Evolutionary conservation across 2,329 filamentous ascomycete species (phyloP).

Genomic region (Aspergillus tanneri): DNA sequence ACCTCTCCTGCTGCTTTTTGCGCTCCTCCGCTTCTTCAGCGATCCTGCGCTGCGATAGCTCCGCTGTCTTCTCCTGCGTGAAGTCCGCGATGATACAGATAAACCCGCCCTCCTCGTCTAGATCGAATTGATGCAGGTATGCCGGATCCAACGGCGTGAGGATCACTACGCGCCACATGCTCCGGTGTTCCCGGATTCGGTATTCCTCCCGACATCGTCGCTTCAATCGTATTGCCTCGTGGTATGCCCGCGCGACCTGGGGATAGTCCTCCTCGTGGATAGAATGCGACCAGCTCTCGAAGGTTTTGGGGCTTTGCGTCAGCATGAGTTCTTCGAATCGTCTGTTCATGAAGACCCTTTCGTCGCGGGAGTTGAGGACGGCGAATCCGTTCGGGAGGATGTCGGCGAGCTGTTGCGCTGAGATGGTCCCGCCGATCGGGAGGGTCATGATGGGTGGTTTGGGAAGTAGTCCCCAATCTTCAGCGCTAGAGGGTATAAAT

Average conservation of each 20-base stretch:
- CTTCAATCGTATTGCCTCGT: background rate
- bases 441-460: background rate
- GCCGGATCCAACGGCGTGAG: conserved; percentile 15
- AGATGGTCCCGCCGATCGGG: background rate
- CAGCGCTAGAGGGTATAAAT: too few species aligned
- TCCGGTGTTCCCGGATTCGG: conserved; percentile 14
- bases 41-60: conserved; percentile 73
- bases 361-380: conserved; percentile 21
- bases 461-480: too few species aligned
- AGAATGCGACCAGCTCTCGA: conserved; percentile 18
- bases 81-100: conserved; percentile 70
- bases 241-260: conserved; percentile 15
- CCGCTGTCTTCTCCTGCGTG: conserved; percentile 79
- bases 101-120: conserved; percentile 12
- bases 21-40: conserved; percentile 79
- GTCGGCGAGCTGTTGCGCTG: conserved; percentile 30
- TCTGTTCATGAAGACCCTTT: conserved; percentile 21
- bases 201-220: conserved; percentile 25
- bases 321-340: conserved; percentile 22
- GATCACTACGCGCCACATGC: conserved; percentile 22
- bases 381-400: conserved; percentile 25
- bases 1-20: conserved; percentile 76
- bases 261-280: conserved; percentile 23
- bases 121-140: conserved; percentile 12
- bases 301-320: conserved; percentile 2